A percentile compares a stretch with the other conserved stretches of the same genome.
Evolutionary conservation across 169 alveolate genomes (phyloP).

Genomic region (Perkinsus chesapeaki): DNA sequence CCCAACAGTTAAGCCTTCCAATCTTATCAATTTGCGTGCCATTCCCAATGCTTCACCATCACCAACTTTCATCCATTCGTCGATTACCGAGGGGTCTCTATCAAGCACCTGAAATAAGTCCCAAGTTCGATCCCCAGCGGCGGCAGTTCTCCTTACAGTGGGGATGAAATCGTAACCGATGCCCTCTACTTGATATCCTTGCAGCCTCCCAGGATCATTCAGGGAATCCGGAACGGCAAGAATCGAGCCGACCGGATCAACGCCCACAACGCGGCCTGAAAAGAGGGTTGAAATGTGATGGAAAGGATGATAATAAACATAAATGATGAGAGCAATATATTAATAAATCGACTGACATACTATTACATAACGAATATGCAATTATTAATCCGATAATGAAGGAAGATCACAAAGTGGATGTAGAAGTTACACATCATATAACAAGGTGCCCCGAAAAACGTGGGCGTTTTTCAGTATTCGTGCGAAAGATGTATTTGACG

Average conservation of each 20-base stretch:
- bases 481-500: no score
- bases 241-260: constrained; percentile 73
- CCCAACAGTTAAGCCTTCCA: constrained; percentile 59
- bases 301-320: no score
- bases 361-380: no score
- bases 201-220: background rate
- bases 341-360: no score
- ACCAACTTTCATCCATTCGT: constrained; percentile 41
- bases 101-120: background rate
- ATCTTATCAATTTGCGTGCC: constrained; percentile 50
- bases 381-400: no score
- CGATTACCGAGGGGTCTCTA: constrained; percentile 18
- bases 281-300: no score
- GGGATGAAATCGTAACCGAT: constrained; percentile 73
- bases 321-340: no score
- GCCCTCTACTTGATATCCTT: constrained; percentile 52
- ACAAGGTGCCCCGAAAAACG: no score
- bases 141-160: constrained; percentile 23
- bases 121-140: background rate
- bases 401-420: no score
- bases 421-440: no score
- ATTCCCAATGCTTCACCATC: constrained; percentile 41
- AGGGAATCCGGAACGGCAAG: constrained; percentile 49
- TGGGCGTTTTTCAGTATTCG: no score
- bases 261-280: constrained; percentile 63